Evolutionary conservation across 306 rosid species (phyloP), one percentile per base, ranked within the genome.

Genomic region (Quercus variabilis): DNA sequence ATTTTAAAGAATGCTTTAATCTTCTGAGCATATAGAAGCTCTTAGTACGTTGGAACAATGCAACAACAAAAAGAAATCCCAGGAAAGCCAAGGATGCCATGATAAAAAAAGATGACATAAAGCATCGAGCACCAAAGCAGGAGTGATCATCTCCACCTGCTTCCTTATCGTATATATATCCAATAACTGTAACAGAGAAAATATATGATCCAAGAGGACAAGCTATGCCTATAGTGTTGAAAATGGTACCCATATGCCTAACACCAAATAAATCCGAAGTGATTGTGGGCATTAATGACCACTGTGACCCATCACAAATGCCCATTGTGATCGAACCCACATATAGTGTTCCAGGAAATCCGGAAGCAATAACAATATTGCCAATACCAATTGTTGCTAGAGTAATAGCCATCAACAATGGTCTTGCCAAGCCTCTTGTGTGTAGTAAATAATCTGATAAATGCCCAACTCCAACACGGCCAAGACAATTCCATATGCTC

Each of bases 401-500:
- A 65, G 92, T 91, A 49, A 79, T 59, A 0, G 79, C 85, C 86
- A 95, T 89, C 84, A 92, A 69, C 79, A 87, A 54, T 33, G 98
- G 98, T 86, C 98, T 85, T 1, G 92, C 89, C 92, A 88, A 95
- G 25, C 97, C 93, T 77, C 78, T 81, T 38, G 55, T 79, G 73
- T 90, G 98, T 65, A 95, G 86, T 64, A 94, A 79, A 60, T 80
- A 89, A 84, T 94, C 99, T 0, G 99, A 94, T 41, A 88, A 33
- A 65, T 84, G 91, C 1, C 99, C 99, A 5, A 90, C 99, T 71
- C 97, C 99, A 26, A 94, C 86, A 54, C 99, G 97, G 55, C 99
- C 99, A 1, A 94, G 90, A 80, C 92, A 94, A 67, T 91, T 94
- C 99, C 99, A 94, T 88, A 92, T 90, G 74, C 99, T 92, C 99